phyloP scores from a whole-genome alignment of 208 protist species.

The Porcisia hertigi region DNA sequence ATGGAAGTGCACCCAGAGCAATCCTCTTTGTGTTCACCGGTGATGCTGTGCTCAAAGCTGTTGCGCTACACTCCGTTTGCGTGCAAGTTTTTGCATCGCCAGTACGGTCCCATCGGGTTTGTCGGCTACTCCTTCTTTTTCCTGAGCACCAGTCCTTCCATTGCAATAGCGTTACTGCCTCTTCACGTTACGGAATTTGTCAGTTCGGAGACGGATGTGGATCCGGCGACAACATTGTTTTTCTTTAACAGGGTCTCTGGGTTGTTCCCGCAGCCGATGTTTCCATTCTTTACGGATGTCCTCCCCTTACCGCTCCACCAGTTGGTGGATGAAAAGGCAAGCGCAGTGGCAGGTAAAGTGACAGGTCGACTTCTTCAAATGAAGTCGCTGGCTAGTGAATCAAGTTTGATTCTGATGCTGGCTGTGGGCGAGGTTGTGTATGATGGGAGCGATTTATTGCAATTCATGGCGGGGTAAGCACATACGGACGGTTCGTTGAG shows the following conservation, averaged over 20 bases:
- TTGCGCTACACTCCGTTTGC: constrained; percentile 7
- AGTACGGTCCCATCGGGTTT: constrained; percentile 1
- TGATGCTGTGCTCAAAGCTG: neutral
- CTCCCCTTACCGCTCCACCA: constrained; percentile 4
- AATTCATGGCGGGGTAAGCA: neutral
- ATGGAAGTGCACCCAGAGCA: neutral
- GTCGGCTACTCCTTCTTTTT: neutral
- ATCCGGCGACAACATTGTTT: neutral
- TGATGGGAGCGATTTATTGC: neutral
- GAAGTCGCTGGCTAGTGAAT: neutral
- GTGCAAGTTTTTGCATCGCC: constrained; percentile 7
- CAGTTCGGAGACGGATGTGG: neutral
- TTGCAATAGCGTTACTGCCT: neutral
- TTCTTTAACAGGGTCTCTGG: neutral
- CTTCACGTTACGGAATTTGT: neutral
- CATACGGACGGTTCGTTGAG: neutral
- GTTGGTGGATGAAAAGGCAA: neutral
- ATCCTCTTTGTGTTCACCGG: neutral
- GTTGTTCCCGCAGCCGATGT: neutral
- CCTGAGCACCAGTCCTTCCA: neutral
- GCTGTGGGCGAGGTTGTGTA: neutral
- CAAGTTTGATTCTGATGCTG: neutral
- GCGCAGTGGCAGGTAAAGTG: neutral
- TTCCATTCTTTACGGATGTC: neutral
- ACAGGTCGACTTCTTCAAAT: constrained; percentile 5